Evolutionary conservation across 306 rosid species (phyloP).

Genomic region (Glycine latifolia): DNA sequence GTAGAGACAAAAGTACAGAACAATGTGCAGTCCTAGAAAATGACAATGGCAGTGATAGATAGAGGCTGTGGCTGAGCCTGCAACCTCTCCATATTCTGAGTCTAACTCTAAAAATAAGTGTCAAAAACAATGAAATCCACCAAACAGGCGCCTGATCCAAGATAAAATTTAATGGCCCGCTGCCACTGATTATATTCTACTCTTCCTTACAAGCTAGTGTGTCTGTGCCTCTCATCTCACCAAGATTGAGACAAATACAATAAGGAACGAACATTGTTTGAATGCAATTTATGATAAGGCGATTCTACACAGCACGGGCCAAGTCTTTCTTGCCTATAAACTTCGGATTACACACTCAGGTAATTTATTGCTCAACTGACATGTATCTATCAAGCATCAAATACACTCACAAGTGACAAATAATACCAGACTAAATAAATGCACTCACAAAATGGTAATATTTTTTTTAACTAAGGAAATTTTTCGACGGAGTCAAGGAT

Average conservation of each 20-base stretch:
- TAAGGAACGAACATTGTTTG: conserved; percentile 30
- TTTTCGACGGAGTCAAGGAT: conserved; percentile 1
- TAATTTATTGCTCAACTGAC: conserved; percentile 36
- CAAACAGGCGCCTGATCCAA: conserved; percentile 70
- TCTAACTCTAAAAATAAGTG: conserved; percentile 16
- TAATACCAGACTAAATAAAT: neutral
- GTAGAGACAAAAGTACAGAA: conserved; percentile 47
- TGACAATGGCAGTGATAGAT: conserved; percentile 66
- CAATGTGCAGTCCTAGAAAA: conserved; percentile 63
- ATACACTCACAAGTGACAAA: neutral
- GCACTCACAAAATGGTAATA: neutral
- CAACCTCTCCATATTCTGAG: neutral
- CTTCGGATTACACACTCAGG: neutral
- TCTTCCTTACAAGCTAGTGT: neutral
- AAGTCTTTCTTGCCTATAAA: neutral
- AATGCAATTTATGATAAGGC: conserved; percentile 46
- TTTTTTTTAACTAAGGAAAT: neutral
- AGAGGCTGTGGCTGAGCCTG: conserved; percentile 27
- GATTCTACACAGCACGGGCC: conserved; percentile 11
- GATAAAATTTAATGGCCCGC: conserved; percentile 48
- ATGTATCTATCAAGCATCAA: conserved; percentile 29
- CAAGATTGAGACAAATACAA: conserved; percentile 40
- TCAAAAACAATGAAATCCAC: conserved; percentile 46
- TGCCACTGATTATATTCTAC: conserved; percentile 13
- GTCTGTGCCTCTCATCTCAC: conserved; percentile 20